Conservation (phyloP, 164 flowering plant genomes). For the Liquidambar formosana region DNA sequence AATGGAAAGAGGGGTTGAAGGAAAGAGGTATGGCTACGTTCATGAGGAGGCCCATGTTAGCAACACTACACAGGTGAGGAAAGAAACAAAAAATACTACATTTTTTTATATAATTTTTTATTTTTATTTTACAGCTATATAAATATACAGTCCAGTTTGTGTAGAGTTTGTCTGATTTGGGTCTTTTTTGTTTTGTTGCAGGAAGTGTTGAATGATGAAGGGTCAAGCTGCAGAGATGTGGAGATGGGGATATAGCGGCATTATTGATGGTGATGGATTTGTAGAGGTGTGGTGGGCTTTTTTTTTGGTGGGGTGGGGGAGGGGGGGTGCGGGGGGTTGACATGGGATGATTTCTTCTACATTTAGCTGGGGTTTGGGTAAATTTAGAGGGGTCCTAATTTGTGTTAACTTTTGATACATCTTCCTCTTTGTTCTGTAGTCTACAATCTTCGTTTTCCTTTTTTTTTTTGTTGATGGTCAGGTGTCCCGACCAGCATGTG, state of each 20-base stretch:
- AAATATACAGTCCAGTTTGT: too few species aligned
- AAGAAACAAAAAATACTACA: neutral
- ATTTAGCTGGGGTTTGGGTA: constrained; percentile 3
- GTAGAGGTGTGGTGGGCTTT: constrained; percentile 8
- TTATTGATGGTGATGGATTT: neutral
- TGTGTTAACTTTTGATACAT: neutral
- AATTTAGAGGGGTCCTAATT: constrained; percentile 5
- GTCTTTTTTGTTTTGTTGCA: constrained; percentile 12
- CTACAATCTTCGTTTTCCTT: neutral
- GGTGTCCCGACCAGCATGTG: too few species aligned
- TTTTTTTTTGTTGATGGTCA: too few species aligned
- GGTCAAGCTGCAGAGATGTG: constrained; percentile 33
- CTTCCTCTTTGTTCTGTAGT: neutral
- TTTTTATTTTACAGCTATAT: too few species aligned
- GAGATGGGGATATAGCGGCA: constrained; percentile 32
- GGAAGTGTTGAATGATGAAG: constrained; percentile 28
- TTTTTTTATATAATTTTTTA: too few species aligned
- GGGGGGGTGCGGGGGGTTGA: too few species aligned
- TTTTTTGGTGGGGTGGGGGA: neutral
- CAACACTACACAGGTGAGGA: constrained; percentile 31
- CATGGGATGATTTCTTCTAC: constrained; percentile 5
- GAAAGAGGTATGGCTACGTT: constrained; percentile 18
- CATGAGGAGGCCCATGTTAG: constrained; percentile 20
- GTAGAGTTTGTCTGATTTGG: neutral
- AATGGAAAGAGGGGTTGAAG: constrained; percentile 16